Evolutionary conservation across 805 yeast genomes (phyloP).

Genomic region (Ogataea wickerhamii): DNA sequence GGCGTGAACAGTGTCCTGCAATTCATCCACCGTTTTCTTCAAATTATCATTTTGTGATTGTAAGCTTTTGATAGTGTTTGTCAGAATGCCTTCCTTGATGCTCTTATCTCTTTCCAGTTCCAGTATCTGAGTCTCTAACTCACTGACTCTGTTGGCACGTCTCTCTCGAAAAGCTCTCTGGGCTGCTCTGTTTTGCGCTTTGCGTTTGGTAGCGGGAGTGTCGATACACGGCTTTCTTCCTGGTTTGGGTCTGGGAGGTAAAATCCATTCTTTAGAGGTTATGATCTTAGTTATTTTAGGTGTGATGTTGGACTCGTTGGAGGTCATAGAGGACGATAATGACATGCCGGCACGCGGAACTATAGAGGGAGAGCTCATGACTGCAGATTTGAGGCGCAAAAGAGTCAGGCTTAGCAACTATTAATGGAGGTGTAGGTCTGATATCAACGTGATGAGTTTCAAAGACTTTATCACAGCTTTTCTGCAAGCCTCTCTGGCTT

Average conservation of each 20-base stretch:
- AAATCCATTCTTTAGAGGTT: conserved; percentile 56
- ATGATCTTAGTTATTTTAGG: conserved; percentile 45
- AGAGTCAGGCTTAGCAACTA: too few relatives aligned
- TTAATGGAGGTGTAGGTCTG: too few relatives aligned
- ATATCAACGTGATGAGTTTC: too few relatives aligned
- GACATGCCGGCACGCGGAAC: conserved; percentile 21
- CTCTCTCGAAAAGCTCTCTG: conserved; percentile 88
- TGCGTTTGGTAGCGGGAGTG: conserved; percentile 79
- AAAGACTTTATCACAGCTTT: too few relatives aligned
- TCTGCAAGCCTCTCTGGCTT: too few relatives aligned
- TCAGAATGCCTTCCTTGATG: conserved; percentile 51
- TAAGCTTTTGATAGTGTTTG: conserved; percentile 48
- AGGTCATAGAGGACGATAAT: conserved; percentile 13
- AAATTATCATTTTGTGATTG: conserved; percentile 44
- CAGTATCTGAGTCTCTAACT: conserved; percentile 64
- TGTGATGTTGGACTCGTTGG: conserved; percentile 5
- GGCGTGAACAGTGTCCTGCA: conserved; percentile 26
- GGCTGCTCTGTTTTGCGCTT: conserved; percentile 93
- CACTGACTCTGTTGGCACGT: conserved; percentile 76
- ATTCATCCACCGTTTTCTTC: conserved; percentile 39
- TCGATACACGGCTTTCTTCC: conserved; percentile 51
- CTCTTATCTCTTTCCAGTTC: conserved; percentile 67
- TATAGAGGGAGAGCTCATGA: conserved; percentile 23
- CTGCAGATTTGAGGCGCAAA: background rate
- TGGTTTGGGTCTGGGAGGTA: conserved; percentile 62